These are phyloP conservation scores for Massospora cicadina DNA, from an alignment of 371 early-diverging fungal genomes.

Conservation along the genomic window DNA sequence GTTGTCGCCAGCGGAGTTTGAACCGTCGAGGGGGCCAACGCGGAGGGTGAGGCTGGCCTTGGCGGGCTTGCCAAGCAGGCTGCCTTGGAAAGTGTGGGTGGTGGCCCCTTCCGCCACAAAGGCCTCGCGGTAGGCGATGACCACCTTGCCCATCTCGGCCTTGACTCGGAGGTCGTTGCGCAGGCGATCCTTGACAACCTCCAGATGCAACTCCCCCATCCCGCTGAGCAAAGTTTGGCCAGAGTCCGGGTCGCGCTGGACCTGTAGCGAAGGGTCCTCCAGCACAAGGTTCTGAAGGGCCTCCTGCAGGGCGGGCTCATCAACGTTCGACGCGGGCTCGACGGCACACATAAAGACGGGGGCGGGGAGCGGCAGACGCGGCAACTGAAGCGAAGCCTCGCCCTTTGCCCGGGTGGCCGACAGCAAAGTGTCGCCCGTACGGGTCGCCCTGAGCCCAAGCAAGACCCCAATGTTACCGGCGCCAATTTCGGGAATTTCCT, in stretches of 20 bases:
- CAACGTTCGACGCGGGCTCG: constrained; percentile 54
- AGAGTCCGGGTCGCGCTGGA: constrained; percentile 60
- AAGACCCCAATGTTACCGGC: constrained; percentile 85
- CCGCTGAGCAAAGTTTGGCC: constrained; percentile 83
- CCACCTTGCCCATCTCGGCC: constrained; percentile 66
- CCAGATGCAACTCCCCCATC: constrained; percentile 94
- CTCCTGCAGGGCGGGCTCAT: constrained; percentile 55
- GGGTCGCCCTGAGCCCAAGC: constrained; percentile 66
- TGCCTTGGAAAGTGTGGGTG: constrained; percentile 33
- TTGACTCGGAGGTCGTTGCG: constrained; percentile 58
- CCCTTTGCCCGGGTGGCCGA: constrained; percentile 25
- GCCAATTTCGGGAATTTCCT: constrained; percentile 54
- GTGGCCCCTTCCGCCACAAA: constrained; percentile 21
- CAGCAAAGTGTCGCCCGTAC: constrained; percentile 84
- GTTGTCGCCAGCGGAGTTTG: neutral
- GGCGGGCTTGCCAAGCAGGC: constrained; percentile 49
- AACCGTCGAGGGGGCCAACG: constrained; percentile 22
- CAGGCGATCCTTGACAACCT: constrained; percentile 69
- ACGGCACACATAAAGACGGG: constrained; percentile 82
- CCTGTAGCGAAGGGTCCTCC: constrained; percentile 80
- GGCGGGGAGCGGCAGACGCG: constrained; percentile 64
- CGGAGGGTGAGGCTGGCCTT: constrained; percentile 37
- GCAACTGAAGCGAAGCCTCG: constrained; percentile 32
- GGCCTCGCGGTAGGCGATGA: constrained; percentile 77
- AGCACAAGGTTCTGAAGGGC: constrained; percentile 52